A percentile compares a stretch with the other conserved stretches of the same genome.
Conservation (phyloP, 768 basidiomycete species). For the Phylloporus rhodoxanthus region DNA sequence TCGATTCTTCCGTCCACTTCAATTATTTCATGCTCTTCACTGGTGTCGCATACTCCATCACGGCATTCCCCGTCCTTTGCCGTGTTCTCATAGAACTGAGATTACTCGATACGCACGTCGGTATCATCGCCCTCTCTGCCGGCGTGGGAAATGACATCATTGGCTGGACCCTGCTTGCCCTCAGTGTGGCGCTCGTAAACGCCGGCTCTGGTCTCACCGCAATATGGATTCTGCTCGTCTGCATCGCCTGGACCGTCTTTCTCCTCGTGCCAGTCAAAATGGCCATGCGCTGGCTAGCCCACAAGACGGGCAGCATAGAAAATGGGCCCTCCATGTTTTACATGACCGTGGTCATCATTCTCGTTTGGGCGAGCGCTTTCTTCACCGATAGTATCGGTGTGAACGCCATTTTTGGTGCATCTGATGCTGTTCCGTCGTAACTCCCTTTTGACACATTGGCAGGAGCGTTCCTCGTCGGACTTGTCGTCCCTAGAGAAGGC, state of each 20-base stretch:
- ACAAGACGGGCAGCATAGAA: slow-evolving; percentile 71
- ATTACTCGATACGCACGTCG: slow-evolving; percentile 85
- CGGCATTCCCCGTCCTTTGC: slow-evolving; percentile 81
- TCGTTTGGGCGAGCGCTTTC: slow-evolving; percentile 83
- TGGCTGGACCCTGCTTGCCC: slow-evolving; percentile 83
- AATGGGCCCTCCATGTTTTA: slow-evolving; percentile 83
- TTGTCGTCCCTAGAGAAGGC: slow-evolving; percentile 82
- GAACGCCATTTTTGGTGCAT: slow-evolving; percentile 79
- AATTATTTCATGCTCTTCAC: slow-evolving; percentile 93
- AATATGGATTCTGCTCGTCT: slow-evolving; percentile 75
- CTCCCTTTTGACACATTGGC: background rate
- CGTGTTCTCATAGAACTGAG: slow-evolving; percentile 88
- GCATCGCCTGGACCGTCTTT: slow-evolving; percentile 76
- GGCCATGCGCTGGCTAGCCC: slow-evolving; percentile 65
- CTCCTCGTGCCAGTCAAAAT: slow-evolving; percentile 62
- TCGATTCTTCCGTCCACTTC: slow-evolving; percentile 61
- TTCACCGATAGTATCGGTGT: slow-evolving; percentile 92
- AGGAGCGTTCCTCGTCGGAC: slow-evolving; percentile 78
- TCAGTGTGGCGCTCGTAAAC: slow-evolving; percentile 90
- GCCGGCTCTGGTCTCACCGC: slow-evolving; percentile 79
- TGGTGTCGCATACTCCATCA: slow-evolving; percentile 86
- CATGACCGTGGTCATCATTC: slow-evolving; percentile 78
- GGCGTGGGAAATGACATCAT: slow-evolving; percentile 87
- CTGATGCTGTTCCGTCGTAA: background rate
- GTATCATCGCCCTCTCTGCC: slow-evolving; percentile 87